phyloP scores from a whole-genome alignment of 129 eudicot species.

The Flaveria robusta region DNA sequence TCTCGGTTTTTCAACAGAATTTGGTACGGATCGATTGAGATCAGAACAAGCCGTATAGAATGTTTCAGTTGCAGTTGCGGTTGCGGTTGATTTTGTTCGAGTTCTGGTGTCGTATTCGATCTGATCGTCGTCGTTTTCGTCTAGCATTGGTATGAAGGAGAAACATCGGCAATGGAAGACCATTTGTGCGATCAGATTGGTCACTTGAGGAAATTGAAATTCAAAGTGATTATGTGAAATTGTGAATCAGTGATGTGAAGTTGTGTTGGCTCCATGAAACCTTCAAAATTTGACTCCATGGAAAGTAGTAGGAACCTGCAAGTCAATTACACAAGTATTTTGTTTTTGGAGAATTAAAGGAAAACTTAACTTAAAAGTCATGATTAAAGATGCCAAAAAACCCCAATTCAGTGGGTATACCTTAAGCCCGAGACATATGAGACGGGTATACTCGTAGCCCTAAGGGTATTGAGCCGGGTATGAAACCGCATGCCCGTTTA shows the following conservation, averaged over 20 bases:
- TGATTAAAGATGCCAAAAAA: no score
- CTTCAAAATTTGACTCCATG: background rate
- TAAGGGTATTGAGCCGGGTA: no score
- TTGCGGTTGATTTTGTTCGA: background rate
- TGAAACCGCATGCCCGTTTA: no score
- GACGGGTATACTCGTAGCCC: no score
- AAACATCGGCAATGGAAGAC: slow-evolving; percentile 34
- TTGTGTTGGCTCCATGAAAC: background rate
- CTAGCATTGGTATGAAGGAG: slow-evolving; percentile 1
- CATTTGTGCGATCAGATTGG: background rate
- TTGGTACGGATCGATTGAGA: background rate
- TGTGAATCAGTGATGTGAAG: background rate
- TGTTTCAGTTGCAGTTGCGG: background rate
- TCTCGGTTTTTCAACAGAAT: slow-evolving; percentile 36
- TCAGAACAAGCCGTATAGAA: slow-evolving; percentile 12
- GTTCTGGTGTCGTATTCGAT: slow-evolving; percentile 13
- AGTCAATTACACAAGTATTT: background rate
- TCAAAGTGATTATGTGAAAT: no score
- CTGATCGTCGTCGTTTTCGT: background rate
- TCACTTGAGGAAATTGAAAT: background rate
- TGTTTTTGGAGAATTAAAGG: no score
- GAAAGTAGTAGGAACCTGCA: background rate
- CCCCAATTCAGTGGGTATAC: no score
- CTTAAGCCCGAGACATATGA: no score
- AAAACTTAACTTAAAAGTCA: no score